Conservation (phyloP, 768 basidiomycete species). For the Tulasnella sp. region DNA sequence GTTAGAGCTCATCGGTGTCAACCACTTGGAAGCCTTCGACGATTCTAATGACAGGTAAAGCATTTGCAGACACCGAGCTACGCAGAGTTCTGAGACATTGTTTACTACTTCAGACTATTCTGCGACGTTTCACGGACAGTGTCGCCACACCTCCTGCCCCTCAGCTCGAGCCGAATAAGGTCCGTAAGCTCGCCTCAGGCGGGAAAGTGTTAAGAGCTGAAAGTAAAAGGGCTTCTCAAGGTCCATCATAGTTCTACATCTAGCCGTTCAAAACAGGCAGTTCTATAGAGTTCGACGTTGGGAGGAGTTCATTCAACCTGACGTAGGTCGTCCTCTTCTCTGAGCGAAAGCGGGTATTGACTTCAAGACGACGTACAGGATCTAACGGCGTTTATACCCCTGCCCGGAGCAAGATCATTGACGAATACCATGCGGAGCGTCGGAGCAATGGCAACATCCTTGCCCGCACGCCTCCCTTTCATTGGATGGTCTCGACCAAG, state of each 20-base stretch:
- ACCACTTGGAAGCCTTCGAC: neutral
- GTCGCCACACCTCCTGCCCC: neutral
- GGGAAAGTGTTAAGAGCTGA: too few species aligned
- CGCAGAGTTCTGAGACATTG: neutral
- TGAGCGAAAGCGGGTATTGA: neutral
- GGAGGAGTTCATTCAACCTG: slow-evolving; percentile 9
- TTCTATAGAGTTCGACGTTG: neutral
- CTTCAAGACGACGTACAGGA: neutral
- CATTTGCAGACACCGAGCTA: neutral
- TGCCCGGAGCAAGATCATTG: slow-evolving; percentile 5
- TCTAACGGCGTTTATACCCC: neutral
- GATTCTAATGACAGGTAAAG: neutral
- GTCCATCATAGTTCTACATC: slow-evolving; percentile 3
- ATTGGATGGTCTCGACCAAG: neutral
- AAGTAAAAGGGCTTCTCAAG: neutral
- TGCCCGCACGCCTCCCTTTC: neutral
- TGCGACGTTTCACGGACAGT: slow-evolving; percentile 1
- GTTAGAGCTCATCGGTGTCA: too few species aligned
- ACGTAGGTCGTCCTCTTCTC: neutral
- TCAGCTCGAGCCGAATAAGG: neutral
- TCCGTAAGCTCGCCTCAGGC: neutral
- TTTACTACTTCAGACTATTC: neutral
- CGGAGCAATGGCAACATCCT: slow-evolving; percentile 1
- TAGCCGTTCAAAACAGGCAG: neutral
- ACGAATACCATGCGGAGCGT: neutral